phyloP scores from a whole-genome alignment of 2,329 filamentous ascomycete species.

The Talaromyces albobiverticillius region DNA sequence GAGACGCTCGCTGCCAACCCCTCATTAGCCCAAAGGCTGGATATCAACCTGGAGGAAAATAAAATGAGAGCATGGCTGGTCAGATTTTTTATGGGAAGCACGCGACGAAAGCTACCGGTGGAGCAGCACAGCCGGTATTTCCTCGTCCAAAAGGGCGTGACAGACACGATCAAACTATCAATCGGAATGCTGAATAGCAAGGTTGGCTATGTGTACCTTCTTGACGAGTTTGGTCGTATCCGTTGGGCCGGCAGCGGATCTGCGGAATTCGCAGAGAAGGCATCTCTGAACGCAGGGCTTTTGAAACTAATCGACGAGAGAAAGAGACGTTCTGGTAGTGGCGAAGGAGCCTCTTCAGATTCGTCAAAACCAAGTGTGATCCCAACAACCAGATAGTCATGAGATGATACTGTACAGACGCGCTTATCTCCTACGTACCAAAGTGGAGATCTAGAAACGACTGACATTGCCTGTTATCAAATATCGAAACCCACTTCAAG shows the following conservation, averaged over 20 bases:
- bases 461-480: not conserved
- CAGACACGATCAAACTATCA: slow-evolving; percentile 55
- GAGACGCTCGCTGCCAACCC: slow-evolving; percentile 54
- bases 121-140: slow-evolving; percentile 59
- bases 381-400: not conserved
- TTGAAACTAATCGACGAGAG: slow-evolving; percentile 42
- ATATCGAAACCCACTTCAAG: not conserved
- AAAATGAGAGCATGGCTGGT: slow-evolving; percentile 59
- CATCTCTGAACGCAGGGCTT: slow-evolving; percentile 41
- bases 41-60: slow-evolving; percentile 87
- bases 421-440: not conserved
- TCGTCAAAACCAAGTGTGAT: slow-evolving; percentile 14
- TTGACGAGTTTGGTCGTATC: slow-evolving; percentile 84
- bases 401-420: not conserved
- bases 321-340: slow-evolving; percentile 20
- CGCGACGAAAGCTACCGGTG: slow-evolving; percentile 47
- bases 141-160: slow-evolving; percentile 56
- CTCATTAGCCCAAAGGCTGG: slow-evolving; percentile 68
- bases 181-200: slow-evolving; percentile 78
- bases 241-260: slow-evolving; percentile 81
- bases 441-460: not conserved
- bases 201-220: slow-evolving; percentile 88
- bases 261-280: slow-evolving; percentile 39
- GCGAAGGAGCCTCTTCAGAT: slow-evolving; percentile 21
- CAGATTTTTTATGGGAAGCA: slow-evolving; percentile 50